Percentiles rank a stretch among this genome's conserved stretches.
phyloP scores from a whole-genome alignment of 176 grass and related monocot genomes.

The Rhynchospora breviuscula region DNA sequence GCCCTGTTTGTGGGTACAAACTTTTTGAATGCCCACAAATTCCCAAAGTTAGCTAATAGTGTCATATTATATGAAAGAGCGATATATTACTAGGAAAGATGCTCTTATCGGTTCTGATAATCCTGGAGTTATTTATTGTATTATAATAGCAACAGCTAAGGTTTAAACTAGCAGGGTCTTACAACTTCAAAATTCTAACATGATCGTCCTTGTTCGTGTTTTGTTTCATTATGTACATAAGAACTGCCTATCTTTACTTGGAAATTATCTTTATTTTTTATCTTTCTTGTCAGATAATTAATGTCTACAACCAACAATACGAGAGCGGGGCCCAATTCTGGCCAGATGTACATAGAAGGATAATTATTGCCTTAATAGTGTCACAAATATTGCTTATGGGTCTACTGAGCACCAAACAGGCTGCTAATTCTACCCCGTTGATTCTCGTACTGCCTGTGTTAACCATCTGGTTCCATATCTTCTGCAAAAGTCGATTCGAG shows the following conservation, averaged over 20 bases:
- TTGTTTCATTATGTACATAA: neutral
- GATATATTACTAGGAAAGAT: neutral
- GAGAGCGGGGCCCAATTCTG: conserved; percentile 85
- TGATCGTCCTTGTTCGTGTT: neutral
- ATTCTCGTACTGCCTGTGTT: conserved; percentile 76
- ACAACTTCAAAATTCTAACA: neutral
- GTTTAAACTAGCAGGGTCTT: neutral
- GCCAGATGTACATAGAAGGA: conserved; percentile 76
- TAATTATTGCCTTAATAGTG: conserved; percentile 58
- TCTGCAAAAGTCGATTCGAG: conserved; percentile 85
- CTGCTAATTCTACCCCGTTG: conserved; percentile 40
- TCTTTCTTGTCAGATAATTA: conserved; percentile 69
- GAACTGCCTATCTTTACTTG: conserved; percentile 1
- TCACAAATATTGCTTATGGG: conserved; percentile 88
- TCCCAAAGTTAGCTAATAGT: neutral
- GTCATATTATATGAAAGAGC: neutral
- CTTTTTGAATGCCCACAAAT: neutral
- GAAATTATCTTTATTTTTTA: conserved; percentile 13
- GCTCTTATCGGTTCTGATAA: neutral
- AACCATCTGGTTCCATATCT: conserved; percentile 74
- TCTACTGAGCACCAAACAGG: conserved; percentile 69
- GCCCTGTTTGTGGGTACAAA: neutral
- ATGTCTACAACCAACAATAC: conserved; percentile 85
- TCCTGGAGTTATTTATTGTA: neutral
- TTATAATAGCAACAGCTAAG: neutral